Percentiles rank a stretch among this genome's conserved stretches.
These are phyloP conservation scores for Scedosporium dehoogii DNA, from an alignment of 2,329 filamentous ascomycete genomes.

Conservation along the genomic window DNA sequence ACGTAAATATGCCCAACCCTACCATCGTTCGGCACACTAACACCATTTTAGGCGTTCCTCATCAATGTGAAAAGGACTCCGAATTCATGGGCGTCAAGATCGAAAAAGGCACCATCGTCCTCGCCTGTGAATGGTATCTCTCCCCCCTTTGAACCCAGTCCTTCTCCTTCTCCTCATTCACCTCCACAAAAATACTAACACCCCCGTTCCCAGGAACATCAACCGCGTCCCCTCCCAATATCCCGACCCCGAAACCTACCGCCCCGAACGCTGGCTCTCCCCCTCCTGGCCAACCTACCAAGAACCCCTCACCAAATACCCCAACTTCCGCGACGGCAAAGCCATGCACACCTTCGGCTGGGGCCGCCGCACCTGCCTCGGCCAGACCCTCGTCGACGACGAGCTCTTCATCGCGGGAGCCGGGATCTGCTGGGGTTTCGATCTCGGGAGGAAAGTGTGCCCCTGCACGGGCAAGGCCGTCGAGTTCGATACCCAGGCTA, in stretches of 20 bases:
- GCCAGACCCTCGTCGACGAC: constrained; percentile 52
- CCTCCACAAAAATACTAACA: not conserved
- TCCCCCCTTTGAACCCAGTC: no score
- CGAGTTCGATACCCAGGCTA: constrained; percentile 37
- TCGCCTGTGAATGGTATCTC: constrained; percentile 39
- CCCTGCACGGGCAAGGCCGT: constrained; percentile 30
- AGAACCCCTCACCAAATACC: constrained; percentile 52
- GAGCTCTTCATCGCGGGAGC: constrained; percentile 43
- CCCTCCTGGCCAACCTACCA: constrained; percentile 54
- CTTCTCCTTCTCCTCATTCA: not conserved
- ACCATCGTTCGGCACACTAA: not conserved
- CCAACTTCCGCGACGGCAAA: constrained; percentile 47
- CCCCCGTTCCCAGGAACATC: constrained; percentile 33
- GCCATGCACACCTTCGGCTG: constrained; percentile 56
- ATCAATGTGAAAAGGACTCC: constrained; percentile 36
- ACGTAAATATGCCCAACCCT: constrained; percentile 14
- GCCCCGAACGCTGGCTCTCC: constrained; percentile 53
- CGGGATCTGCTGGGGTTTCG: constrained; percentile 38
- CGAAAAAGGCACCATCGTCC: constrained; percentile 35
- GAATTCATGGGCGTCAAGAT: constrained; percentile 36
- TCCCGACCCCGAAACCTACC: constrained; percentile 52
- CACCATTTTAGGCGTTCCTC: constrained; percentile 27
- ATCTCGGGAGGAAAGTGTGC: constrained; percentile 29
- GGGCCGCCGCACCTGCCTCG: constrained; percentile 53
- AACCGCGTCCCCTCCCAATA: constrained; percentile 49